phyloP scores from a whole-genome alignment of 2,329 filamentous ascomycete species.

The Aspergillus eucalypticola region DNA sequence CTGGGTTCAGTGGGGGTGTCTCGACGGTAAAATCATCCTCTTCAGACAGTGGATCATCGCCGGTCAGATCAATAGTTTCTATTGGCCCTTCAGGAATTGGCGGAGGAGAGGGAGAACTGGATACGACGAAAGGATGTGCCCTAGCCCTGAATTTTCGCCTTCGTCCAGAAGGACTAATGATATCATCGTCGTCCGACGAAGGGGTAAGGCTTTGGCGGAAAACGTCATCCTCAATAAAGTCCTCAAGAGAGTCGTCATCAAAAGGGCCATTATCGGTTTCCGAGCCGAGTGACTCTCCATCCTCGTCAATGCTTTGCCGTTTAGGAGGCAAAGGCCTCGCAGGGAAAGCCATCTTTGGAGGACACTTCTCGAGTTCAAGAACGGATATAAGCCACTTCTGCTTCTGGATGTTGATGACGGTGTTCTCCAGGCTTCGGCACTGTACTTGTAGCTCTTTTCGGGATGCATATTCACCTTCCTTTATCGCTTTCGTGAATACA shows the following conservation, averaged over 20 bases:
- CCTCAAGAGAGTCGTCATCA: constrained; percentile 35
- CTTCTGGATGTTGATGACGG: constrained; percentile 58
- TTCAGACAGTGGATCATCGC: constrained; percentile 20
- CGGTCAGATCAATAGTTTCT: constrained; percentile 39
- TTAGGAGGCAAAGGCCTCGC: constrained; percentile 14
- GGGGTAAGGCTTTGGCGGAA: constrained; percentile 3
- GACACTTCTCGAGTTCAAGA: constrained; percentile 38
- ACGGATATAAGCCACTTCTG: constrained; percentile 48
- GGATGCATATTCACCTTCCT: constrained; percentile 54
- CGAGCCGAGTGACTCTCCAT: constrained; percentile 39
- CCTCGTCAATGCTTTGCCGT: constrained; percentile 15
- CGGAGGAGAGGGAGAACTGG: constrained; percentile 16
- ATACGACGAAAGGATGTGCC: constrained; percentile 11
- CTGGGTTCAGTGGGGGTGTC: constrained; percentile 40
- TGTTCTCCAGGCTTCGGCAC: constrained; percentile 63
- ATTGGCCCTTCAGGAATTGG: constrained; percentile 2
- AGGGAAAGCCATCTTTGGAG: constrained; percentile 25
- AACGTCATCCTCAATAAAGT: constrained; percentile 13
- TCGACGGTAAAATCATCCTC: constrained; percentile 29
- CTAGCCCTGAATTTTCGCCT: constrained; percentile 16
- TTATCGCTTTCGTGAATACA: constrained; percentile 58
- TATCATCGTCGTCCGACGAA: constrained; percentile 25
- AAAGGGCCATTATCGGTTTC: constrained; percentile 24
- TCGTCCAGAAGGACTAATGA: constrained; percentile 24
- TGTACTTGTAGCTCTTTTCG: constrained; percentile 56